Base-by-base conservation (phyloP, 768 basidiomycete species). In the Rhodotorula graminis region DNA sequence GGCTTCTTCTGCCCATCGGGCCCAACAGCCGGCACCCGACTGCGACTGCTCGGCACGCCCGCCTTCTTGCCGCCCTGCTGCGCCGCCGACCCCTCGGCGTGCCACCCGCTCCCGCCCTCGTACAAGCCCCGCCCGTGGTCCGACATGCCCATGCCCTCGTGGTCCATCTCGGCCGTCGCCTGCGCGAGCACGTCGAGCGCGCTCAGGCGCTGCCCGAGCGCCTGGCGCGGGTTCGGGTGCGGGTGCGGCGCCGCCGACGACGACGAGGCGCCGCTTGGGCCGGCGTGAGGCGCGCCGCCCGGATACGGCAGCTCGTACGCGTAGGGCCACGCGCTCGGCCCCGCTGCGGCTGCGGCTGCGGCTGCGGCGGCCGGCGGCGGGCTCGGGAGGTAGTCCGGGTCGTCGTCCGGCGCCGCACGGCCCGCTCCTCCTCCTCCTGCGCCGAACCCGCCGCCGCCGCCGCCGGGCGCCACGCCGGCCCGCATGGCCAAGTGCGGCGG, bases 111-210 rank as follows among this genome's bases (percentile, higher is more conserved):
- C 37, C 37, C 37, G 37, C 37, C 37, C 37, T 37, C 37, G 37
- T 37, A 37, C 37, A 37, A 9, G 5, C 37, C 37, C 5, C 37
- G 37, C 37, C 37, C 37, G 9, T 37, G 37, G 9, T 46, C 44
- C 8, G 15, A 5, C 44, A 46, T 18, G 44, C 44, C 31, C 33
- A 21, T 12, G 19, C 19, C 23, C 19, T 37, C 19, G 33, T 37
- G 11, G 31, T 37, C 31, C 31, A 37, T 21, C 31, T 57, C n/a
- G 3, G 61, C 47, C 31, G 33, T 49, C 42, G 65, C 65, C 44
- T 58, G 46, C 23, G 46, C 65, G 46, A 66, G 65, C 33, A 66
- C 46, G 47, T 66, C 65, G 25, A 66, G 65, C 46, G 47, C 65
- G 21, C 55, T 57, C 14, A 65, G 55, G 6, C 53, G 27, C 31